Percentiles rank a stretch among this genome's conserved stretches.
Evolutionary conservation across 257 asterid species (phyloP).

Genomic region (Gentiana straminea): DNA sequence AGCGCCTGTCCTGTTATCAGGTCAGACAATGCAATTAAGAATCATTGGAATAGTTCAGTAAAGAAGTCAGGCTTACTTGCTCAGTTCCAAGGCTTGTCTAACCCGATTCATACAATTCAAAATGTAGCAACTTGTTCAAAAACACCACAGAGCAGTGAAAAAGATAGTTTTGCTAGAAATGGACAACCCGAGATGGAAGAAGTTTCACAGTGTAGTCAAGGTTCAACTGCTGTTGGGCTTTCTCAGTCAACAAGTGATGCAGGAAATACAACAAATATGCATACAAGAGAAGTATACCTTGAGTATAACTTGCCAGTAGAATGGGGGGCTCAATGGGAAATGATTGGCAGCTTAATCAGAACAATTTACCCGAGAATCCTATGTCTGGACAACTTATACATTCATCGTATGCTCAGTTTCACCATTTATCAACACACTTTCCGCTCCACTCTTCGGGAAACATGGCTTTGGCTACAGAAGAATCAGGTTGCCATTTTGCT

Average conservation of each 20-base stretch:
- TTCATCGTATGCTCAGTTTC: slow-evolving; percentile 27
- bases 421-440: slow-evolving; percentile 31
- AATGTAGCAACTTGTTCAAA: slow-evolving; percentile 48
- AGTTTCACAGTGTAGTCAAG: slow-evolving; percentile 85
- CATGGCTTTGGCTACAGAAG: slow-evolving; percentile 33
- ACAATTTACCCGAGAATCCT: slow-evolving; percentile 53
- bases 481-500: no score
- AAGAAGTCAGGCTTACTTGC: slow-evolving; percentile 91
- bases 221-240: slow-evolving; percentile 35
- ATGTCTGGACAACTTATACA: slow-evolving; percentile 25
- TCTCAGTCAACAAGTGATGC: slow-evolving; percentile 43
- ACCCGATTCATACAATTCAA: slow-evolving; percentile 32
- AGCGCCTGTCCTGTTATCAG: slow-evolving; percentile 34
- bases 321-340: slow-evolving; percentile 42
- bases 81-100: slow-evolving; percentile 61
- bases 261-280: slow-evolving; percentile 22
- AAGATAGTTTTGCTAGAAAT: slow-evolving; percentile 36
- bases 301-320: slow-evolving; percentile 46
- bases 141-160: slow-evolving; percentile 72
- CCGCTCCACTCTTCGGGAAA: slow-evolving; percentile 26
- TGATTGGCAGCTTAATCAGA: slow-evolving; percentile 52
- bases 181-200: slow-evolving; percentile 51
- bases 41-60: slow-evolving; percentile 93
- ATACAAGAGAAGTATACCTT: slow-evolving; percentile 29
- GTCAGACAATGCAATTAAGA: slow-evolving; percentile 88